Evolutionary conservation across 768 basidiomycete genomes (phyloP), one percentile per base, ranked within the genome.

Genomic region (Clitopilus hobsonii): DNA sequence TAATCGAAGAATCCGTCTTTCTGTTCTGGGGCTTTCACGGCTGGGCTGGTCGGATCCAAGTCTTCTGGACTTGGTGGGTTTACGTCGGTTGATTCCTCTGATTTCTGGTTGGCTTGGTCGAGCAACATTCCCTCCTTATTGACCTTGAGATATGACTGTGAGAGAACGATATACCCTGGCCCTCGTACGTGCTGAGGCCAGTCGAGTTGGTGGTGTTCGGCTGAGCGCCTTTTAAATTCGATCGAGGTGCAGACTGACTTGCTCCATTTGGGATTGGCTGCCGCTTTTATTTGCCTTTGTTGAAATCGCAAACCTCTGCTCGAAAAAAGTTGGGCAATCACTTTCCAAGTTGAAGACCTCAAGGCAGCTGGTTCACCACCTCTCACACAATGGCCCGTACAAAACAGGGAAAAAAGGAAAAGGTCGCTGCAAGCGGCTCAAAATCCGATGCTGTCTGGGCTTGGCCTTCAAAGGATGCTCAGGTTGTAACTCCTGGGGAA

Each of bases 1-100:
- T 93, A 93, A 7, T 85, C 85, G 66, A 88, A 93, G 69, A 84
- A 92, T 0, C 85, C 88, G 63, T 91, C 88, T 58, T 81, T 78
- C 2, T 82, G 68, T 60, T 86, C 77, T 0, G 79, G 78, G 32
- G 79, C 77, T 25, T 69, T 62, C 24, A 78, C 65, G 2, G 41
- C n/a, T 18, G 41, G 16, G 22, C 41, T 45, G 18, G 41, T 45
- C 18, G 41, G 41, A 45, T 45, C 41, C 18, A 8, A 20, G 22
- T 45, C 41, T 16, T 45, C 41, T 18, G n/a, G 11, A n/a, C n/a
- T n/a, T 20, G 41, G 41, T 20, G 41, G n/a, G 22, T 20, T 23
- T 4, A 23, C n/a, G 22, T 23, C 22, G 14, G 18, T 6, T 10
- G 16, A 18, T 16, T 16, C 3, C n/a, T 45, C 41, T 45, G 2